phyloP scores from a whole-genome alignment of 139 green algal species.

The Asterochloris erici region DNA sequence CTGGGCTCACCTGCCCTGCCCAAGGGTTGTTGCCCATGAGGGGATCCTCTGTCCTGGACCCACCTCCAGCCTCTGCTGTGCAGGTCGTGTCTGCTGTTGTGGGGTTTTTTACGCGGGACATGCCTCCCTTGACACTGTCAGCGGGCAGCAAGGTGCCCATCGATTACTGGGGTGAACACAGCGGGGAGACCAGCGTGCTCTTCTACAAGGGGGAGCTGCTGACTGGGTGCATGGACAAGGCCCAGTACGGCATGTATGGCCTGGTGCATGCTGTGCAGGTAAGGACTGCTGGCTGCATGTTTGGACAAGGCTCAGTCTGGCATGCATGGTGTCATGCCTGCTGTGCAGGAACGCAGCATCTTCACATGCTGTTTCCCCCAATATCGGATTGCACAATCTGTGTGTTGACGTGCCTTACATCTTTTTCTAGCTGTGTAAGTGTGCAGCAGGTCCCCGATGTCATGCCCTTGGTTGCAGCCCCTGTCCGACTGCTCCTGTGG shows the following conservation, averaged over 20 bases:
- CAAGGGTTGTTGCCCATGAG: neutral
- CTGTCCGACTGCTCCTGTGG: neutral
- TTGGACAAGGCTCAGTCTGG: neutral
- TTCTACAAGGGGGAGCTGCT: constrained; percentile 77
- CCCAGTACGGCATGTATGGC: constrained; percentile 88
- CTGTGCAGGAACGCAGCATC: neutral
- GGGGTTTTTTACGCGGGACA: constrained; percentile 64
- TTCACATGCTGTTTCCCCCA: neutral
- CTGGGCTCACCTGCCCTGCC: neutral
- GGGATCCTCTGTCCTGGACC: neutral
- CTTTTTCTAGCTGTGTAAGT: too few species aligned
- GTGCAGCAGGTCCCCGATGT: neutral
- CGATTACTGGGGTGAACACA: constrained; percentile 68
- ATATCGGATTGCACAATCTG: neutral
- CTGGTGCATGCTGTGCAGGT: constrained; percentile 92
- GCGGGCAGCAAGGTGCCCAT: constrained; percentile 65
- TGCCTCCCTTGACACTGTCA: constrained; percentile 74
- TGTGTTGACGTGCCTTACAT: neutral
- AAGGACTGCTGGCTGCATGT: neutral
- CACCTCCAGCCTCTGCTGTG: neutral
- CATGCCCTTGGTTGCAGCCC: neutral
- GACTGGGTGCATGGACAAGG: constrained; percentile 91
- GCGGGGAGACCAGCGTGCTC: constrained; percentile 61
- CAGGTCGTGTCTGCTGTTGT: constrained; percentile 79
- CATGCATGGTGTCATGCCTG: neutral